phyloP scores from a whole-genome alignment of 495 filamentous ascomycete genomes.

The Chaetomidium leptoderma region DNA sequence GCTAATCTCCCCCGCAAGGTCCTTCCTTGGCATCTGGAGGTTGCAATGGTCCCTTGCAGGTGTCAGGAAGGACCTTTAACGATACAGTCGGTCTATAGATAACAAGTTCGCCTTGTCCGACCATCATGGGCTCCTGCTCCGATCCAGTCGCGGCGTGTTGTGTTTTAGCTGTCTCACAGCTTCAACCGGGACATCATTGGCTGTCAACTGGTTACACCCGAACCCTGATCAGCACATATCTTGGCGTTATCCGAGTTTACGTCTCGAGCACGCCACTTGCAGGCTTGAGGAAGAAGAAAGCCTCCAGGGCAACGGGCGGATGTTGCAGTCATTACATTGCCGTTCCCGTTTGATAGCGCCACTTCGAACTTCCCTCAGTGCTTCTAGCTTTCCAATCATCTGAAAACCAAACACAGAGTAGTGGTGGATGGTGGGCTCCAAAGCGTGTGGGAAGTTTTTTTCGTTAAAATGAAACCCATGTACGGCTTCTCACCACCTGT shows the following conservation, averaged over 20 bases:
- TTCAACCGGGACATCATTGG: background rate
- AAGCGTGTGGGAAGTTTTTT: too few relatives aligned
- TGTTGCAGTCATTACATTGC: too few relatives aligned
- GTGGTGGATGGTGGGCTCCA: too few relatives aligned
- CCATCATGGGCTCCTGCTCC: conserved; percentile 8
- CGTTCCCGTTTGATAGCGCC: too few relatives aligned
- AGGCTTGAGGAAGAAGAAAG: background rate
- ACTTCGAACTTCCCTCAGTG: too few relatives aligned
- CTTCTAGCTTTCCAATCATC: too few relatives aligned
- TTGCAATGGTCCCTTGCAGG: conserved; percentile 20
- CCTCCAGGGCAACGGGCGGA: too few relatives aligned
- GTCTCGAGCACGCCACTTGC: background rate
- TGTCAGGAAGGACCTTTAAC: conserved; percentile 5
- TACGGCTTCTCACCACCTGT: too few relatives aligned
- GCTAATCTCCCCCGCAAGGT: conserved; percentile 25
- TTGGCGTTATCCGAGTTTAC: background rate
- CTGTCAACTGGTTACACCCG: background rate
- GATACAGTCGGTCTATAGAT: conserved; percentile 2
- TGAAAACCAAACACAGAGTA: too few relatives aligned
- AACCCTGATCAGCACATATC: background rate
- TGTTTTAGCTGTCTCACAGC: conserved; percentile 1
- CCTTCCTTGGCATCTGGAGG: conserved; percentile 21
- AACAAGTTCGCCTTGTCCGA: conserved; percentile 11
- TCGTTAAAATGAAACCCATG: too few relatives aligned
- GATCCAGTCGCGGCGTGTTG: background rate